These are phyloP conservation scores for Crithidia fasciculata DNA, from an alignment of 208 protist genomes.

Conservation along the genomic window DNA sequence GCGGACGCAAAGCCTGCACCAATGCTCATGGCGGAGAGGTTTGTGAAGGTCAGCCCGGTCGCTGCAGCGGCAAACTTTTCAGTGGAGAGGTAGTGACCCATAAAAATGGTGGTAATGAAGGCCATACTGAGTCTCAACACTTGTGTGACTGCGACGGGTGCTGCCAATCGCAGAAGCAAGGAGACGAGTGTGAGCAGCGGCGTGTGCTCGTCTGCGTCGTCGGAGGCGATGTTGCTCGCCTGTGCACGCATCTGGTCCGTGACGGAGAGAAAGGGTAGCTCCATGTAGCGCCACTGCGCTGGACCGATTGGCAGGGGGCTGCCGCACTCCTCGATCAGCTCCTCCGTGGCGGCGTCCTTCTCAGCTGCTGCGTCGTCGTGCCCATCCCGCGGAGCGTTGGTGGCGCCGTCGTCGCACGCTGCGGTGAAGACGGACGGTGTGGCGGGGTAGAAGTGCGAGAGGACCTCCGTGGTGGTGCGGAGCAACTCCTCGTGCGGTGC, in stretches of 20 bases:
- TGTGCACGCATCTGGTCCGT: slow-evolving; percentile 1
- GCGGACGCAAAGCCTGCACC: slow-evolving; percentile 27
- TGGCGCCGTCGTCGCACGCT: background rate
- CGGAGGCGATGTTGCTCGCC: slow-evolving; percentile 4
- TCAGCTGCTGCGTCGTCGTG: background rate
- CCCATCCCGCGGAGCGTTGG: background rate
- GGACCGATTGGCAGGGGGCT: slow-evolving; percentile 5
- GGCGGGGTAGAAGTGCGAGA: slow-evolving; percentile 13
- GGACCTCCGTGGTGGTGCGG: slow-evolving; percentile 13
- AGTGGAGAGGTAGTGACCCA: slow-evolving; percentile 35
- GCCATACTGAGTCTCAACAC: slow-evolving; percentile 35
- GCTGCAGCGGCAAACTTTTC: slow-evolving; percentile 38
- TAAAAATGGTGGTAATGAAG: slow-evolving; percentile 41
- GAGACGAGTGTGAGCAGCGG: slow-evolving; percentile 13
- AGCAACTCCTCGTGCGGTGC: slow-evolving; percentile 10
- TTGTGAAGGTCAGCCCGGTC: slow-evolving; percentile 40
- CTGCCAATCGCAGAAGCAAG: slow-evolving; percentile 27
- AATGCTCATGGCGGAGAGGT: slow-evolving; percentile 42
- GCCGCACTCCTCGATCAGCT: slow-evolving; percentile 7
- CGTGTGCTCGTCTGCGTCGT: slow-evolving; percentile 21
- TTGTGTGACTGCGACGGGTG: slow-evolving; percentile 33
- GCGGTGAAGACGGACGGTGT: background rate
- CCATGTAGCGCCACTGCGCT: slow-evolving; percentile 19
- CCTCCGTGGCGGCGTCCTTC: background rate
- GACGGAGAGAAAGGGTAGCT: slow-evolving; percentile 22